Evolutionary conservation across 2,329 filamentous ascomycete species (phyloP).

Genomic region (Aaosphaeria pasadenensis): DNA sequence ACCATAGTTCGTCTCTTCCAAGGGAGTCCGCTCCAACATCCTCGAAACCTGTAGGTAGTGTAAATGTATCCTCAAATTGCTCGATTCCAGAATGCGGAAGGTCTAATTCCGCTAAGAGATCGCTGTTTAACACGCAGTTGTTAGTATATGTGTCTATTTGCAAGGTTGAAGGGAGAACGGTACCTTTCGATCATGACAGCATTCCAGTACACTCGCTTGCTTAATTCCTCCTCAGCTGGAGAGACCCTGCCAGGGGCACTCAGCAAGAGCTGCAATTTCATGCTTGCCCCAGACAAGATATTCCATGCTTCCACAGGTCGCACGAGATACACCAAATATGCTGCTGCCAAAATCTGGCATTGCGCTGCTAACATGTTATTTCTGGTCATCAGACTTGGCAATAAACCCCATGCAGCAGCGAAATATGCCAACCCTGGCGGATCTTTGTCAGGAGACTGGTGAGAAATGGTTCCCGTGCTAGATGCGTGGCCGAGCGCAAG

Average conservation of each 20-base stretch:
- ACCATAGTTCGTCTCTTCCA: constrained; percentile 78
- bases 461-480: constrained; percentile 71
- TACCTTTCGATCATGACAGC: constrained; percentile 70
- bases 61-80: constrained; percentile 76
- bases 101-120: constrained; percentile 75
- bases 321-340: constrained; percentile 80
- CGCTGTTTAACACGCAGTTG: constrained; percentile 32
- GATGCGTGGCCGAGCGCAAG: constrained; percentile 75
- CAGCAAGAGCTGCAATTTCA: constrained; percentile 75
- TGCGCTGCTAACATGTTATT: constrained; percentile 77
- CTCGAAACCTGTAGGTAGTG: constrained; percentile 74
- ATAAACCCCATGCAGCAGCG: constrained; percentile 72
- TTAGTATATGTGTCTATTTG: background rate
- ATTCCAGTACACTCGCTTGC: constrained; percentile 82
- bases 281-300: constrained; percentile 73
- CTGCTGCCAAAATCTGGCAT: constrained; percentile 75
- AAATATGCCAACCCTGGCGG: constrained; percentile 77
- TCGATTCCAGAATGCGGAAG: constrained; percentile 80
- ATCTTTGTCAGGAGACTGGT: constrained; percentile 65
- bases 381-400: constrained; percentile 75
- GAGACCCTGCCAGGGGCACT: constrained; percentile 71
- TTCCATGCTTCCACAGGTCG: constrained; percentile 82
- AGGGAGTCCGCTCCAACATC: constrained; percentile 63
- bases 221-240: constrained; percentile 66
- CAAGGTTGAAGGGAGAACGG: constrained; percentile 1